Percentiles rank a stretch among this genome's conserved stretches.
Evolutionary conservation across 768 basidiomycete genomes (phyloP).

Genomic region (Panaeolus papilionaceus): DNA sequence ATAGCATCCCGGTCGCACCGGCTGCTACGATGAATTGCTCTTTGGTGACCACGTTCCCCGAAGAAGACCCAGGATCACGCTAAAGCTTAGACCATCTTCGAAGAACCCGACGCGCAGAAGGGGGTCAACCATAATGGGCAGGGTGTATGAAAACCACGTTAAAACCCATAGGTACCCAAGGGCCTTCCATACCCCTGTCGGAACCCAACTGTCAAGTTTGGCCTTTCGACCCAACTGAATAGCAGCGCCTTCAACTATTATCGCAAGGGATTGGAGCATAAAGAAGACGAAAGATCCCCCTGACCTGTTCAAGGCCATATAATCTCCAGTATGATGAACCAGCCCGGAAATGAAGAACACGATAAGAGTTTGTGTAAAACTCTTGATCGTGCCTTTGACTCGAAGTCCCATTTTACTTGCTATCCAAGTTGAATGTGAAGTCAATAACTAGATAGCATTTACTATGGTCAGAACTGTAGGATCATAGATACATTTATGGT

Average conservation of each 20-base stretch:
- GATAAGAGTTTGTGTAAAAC: slow-evolving; percentile 21
- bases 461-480: background rate
- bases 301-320: slow-evolving; percentile 30
- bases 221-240: slow-evolving; percentile 18
- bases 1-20: background rate
- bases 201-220: background rate
- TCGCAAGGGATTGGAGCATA: slow-evolving; percentile 35
- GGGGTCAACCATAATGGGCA: slow-evolving; percentile 29
- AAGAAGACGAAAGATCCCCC: slow-evolving; percentile 36
- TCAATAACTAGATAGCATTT: slow-evolving; percentile 7
- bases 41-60: slow-evolving; percentile 24
- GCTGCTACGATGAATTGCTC: background rate
- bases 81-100: slow-evolving; percentile 23
- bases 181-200: slow-evolving; percentile 14
- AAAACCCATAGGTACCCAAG: slow-evolving; percentile 37
- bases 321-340: slow-evolving; percentile 36
- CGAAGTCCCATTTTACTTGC: slow-evolving; percentile 12
- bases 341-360: slow-evolving; percentile 40
- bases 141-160: slow-evolving; percentile 33
- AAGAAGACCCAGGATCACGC: slow-evolving; percentile 22
- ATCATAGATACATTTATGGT: background rate
- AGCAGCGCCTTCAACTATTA: slow-evolving; percentile 33
- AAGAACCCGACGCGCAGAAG: slow-evolving; percentile 21
- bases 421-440: slow-evolving; percentile 16
- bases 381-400: background rate